Conservation (phyloP, 164 flowering plant genomes). For the grape (Vitis vinifera) region DNA sequence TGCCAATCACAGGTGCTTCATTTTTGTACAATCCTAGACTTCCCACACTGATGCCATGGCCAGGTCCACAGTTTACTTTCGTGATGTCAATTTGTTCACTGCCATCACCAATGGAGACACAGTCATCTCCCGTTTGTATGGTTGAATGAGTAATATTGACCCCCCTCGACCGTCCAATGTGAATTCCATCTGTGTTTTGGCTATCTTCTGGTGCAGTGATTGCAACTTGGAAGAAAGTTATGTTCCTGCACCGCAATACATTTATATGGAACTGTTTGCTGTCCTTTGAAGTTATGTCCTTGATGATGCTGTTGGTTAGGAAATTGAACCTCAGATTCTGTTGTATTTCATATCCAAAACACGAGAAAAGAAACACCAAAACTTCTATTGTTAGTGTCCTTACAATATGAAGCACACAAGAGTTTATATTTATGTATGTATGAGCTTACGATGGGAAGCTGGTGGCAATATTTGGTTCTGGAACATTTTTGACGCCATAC, state of each 20-base stretch:
- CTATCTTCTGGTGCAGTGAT: constrained; percentile 39
- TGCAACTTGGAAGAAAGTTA: constrained; percentile 22
- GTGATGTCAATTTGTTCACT: constrained; percentile 10
- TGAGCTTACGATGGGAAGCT: constrained; percentile 22
- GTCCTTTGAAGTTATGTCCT: constrained; percentile 29
- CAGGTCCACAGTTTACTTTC: constrained; percentile 48
- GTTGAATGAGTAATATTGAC: constrained; percentile 22
- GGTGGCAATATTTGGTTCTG: constrained; percentile 9
- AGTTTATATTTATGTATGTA: too few relatives aligned
- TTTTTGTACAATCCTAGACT: constrained; percentile 45
- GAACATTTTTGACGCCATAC: constrained; percentile 29
- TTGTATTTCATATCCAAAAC: neutral
- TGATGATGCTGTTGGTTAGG: constrained; percentile 27
- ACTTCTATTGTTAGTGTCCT: neutral
- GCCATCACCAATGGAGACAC: constrained; percentile 61
- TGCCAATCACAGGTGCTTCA: constrained; percentile 33
- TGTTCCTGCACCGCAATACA: constrained; percentile 27
- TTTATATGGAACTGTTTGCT: constrained; percentile 52
- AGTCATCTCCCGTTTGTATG: constrained; percentile 63
- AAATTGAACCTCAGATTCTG: constrained; percentile 44
- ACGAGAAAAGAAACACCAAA: too few relatives aligned
- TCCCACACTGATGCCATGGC: constrained; percentile 62
- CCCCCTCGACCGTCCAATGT: constrained; percentile 36
- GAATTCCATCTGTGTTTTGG: constrained; percentile 69
- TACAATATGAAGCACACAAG: neutral